These are phyloP conservation scores for Yamadazyma atmosphaerica DNA, from an alignment of 1,139 yeast genomes.

Conservation along the genomic window DNA sequence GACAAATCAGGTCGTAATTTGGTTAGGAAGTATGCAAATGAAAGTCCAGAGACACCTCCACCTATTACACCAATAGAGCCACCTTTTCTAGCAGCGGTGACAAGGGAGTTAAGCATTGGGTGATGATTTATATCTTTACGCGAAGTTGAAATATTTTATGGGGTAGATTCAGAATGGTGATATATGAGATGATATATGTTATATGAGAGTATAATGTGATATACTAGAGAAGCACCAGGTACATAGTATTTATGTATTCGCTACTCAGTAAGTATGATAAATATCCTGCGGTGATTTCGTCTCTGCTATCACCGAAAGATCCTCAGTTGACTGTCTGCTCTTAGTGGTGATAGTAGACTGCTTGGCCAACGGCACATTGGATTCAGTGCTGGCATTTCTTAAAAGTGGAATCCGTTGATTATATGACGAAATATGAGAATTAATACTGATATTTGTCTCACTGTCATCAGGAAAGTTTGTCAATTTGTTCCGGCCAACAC, in stretches of 20 bases:
- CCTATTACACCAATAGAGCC: constrained; percentile 72
- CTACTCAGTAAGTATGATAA: constrained; percentile 20
- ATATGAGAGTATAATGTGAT: too few relatives aligned
- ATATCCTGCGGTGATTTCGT: constrained; percentile 18
- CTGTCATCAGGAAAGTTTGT: constrained; percentile 14
- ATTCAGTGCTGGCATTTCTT: constrained; percentile 27
- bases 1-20: constrained; percentile 70
- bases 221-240: too few relatives aligned
- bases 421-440: constrained; percentile 25
- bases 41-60: constrained; percentile 84
- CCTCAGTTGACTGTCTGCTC: constrained; percentile 17
- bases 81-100: neutral
- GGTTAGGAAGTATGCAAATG: constrained; percentile 72
- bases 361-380: constrained; percentile 16
- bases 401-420: constrained; percentile 35
- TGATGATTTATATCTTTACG: too few relatives aligned
- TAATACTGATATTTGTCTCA: constrained; percentile 17
- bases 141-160: too few relatives aligned
- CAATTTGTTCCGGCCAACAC: neutral
- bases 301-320: constrained; percentile 18
- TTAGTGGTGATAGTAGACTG: constrained; percentile 9
- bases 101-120: constrained; percentile 6
- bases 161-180: too few relatives aligned
- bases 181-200: too few relatives aligned
- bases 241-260: too few relatives aligned